Base-by-base conservation (phyloP, 148 eudicot genomes). In the Fallopia convolvulus region DNA sequence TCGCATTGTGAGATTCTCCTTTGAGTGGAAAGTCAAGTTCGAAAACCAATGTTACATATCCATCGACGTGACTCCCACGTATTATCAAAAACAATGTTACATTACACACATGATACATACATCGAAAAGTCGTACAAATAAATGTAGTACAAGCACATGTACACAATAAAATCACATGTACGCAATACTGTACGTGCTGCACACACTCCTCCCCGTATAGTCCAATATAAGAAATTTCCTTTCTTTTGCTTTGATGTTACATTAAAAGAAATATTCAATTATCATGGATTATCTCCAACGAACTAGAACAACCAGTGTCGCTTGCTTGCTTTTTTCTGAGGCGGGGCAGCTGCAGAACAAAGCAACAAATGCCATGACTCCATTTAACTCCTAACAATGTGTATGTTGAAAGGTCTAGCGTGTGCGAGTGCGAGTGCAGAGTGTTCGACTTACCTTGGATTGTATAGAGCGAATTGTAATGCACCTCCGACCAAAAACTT, bases 401-500 rank as follows among this genome's bases (percentile, higher is more conserved):
- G 75, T 3, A 60, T 15, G 32, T 17, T 3, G 48, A 66, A 32
- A 20, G 41, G 49, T 21, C 56, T 41, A 78, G 49, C 47, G 7
- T 30, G 79, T 77, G 36, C 44, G 11, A 36, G 79, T 77, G 36
- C 44, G 11, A 36, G 40, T 41, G 70, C 6, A 26, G 30, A 36
- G 40, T 41, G 70, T 9, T 15, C 42, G 71, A 82, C 87, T 20
- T 81, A 93, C 97, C 95, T 93, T 75, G 87, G 39, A 91, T 71
- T 60, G 88, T 96, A 46, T 91, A 91, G 6, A 93, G 84, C 21
- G 98, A 93, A 84, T 93, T 93, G 86, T 93, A 93, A 81, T 93
- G 98, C 82, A 93, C 94, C 84, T 93, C 98, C 2, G 97, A 91
- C 98, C 98, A 93, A 80, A 93, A 93, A 79, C 98, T 93, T 78